Evolutionary conservation across 176 grass and related monocot genomes (phyloP), one percentile per base, ranked within the genome.

Genomic region (Oryza officinalis): DNA sequence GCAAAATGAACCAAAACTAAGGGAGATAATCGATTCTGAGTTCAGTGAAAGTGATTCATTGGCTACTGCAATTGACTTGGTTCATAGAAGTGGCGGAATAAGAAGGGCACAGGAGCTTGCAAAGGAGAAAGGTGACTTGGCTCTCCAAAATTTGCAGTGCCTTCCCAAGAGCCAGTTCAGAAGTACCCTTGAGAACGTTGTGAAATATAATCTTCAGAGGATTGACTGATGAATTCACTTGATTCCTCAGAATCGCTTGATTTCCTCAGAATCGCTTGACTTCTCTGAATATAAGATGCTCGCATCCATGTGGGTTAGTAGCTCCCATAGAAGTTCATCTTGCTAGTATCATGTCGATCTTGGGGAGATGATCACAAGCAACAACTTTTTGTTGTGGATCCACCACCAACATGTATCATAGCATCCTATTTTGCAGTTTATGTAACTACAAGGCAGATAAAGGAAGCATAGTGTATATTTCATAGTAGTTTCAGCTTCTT

Each of bases 141-240:
- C 96, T 0, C 49, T 94, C 1, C 72, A 84, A 43, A 81, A 79
- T 69, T 74, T 99, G 74, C 85, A 96, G 83, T 89, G 91, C 68
- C 88, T 99, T 52, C 97, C 97, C 1, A 57, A 76, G 50, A 87
- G 93, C 22, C 67, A 87, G 64, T 94, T 94, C 71, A 96, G 86
- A 70, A 92, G 59, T 14, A 80, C 97, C 0, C 97, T 96, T 2
- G 86, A 99, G 85, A 89, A 85, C 35, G 82, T 96, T 38, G 86
- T 99, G 65, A 93, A 65, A 4, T 99, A 94, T 60, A 99, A 96
- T 74, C 97, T 99, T 23, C 87, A 99, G 67, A 90, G 93, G 83
- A 96, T 99, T 40, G 87, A 96, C 75, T 98, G 90, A 60, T 79
- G 40, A 10, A 41, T 41, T 17, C 76, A 15, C 15, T 6, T 67